Conservation (phyloP, 2,329 filamentous ascomycete genomes). For the Colletotrichum falcatum region DNA sequence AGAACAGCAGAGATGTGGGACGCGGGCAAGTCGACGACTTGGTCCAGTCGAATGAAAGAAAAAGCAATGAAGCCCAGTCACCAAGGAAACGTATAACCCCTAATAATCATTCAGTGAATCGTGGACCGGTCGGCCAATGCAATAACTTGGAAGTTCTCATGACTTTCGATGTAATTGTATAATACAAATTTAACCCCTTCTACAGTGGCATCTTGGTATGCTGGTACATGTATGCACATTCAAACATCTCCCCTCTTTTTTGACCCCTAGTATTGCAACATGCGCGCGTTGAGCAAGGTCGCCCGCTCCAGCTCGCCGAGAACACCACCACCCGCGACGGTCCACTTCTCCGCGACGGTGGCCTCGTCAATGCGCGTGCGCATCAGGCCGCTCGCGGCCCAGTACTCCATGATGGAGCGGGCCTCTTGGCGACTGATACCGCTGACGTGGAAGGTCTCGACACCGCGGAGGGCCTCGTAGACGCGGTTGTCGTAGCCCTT, state of each 20-base stretch:
- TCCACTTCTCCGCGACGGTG: constrained; percentile 85
- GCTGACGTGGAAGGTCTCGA: constrained; percentile 67
- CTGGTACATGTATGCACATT: constrained; percentile 32
- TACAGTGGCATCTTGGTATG: constrained; percentile 30
- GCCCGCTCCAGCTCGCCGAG: constrained; percentile 87
- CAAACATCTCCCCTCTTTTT: neutral
- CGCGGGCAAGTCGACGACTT: neutral
- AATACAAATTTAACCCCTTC: constrained; percentile 26
- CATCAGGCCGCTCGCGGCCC: constrained; percentile 86
- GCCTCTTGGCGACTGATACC: constrained; percentile 82
- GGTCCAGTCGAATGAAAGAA: constrained; percentile 4
- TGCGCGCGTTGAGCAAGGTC: constrained; percentile 61
- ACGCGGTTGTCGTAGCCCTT: constrained; percentile 68
- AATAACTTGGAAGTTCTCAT: constrained; percentile 13
- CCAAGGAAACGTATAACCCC: neutral
- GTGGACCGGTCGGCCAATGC: neutral
- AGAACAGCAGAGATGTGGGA: constrained; percentile 9
- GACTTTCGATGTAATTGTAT: constrained; percentile 30
- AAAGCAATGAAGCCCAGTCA: constrained; percentile 11
- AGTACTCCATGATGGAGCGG: constrained; percentile 89
- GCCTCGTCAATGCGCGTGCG: constrained; percentile 76
- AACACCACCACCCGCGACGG: constrained; percentile 81
- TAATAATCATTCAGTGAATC: neutral
- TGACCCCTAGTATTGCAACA: constrained; percentile 44
- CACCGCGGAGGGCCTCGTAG: constrained; percentile 63